These are phyloP conservation scores for Cyclotella distinguenda DNA, from an alignment of 108 stramenopile genomes.

Conservation along the genomic window DNA sequence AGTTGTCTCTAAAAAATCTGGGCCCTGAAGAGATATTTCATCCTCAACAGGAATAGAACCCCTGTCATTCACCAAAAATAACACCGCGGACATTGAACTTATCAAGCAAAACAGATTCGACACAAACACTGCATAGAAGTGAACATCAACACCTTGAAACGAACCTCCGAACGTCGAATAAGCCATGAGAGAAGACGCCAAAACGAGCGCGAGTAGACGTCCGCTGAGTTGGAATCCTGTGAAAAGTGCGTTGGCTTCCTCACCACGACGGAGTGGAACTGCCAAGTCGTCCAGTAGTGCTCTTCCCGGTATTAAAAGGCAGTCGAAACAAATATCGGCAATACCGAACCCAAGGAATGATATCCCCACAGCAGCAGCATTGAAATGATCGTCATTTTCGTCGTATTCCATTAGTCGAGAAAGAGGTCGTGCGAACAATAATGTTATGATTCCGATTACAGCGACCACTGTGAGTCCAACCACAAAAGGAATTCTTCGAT, in stretches of 20 bases:
- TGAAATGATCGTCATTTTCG: not conserved
- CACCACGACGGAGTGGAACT: not conserved
- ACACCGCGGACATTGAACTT: not conserved
- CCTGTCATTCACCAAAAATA: not conserved
- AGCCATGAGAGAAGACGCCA: conserved; percentile 10
- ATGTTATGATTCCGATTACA: not conserved
- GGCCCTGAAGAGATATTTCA: not conserved
- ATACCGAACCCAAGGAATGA: conserved; percentile 13
- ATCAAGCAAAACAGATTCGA: not conserved
- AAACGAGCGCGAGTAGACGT: conserved; percentile 5
- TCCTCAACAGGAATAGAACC: not conserved
- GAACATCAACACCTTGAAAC: conserved; percentile 6
- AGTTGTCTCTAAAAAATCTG: not conserved
- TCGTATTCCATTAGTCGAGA: not conserved
- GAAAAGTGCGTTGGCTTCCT: conserved; percentile 18
- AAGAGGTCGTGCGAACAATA: not conserved
- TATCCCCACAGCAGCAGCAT: not conserved
- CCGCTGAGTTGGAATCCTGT: conserved; percentile 19
- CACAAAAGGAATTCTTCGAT: conserved; percentile 7
- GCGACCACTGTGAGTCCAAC: not conserved
- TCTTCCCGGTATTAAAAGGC: conserved; percentile 22
- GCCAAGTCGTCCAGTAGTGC: conserved; percentile 18
- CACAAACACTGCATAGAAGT: conserved; percentile 10
- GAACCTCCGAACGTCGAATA: conserved; percentile 9
- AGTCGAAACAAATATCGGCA: conserved; percentile 20